phyloP scores from a whole-genome alignment of 257 asterid species.

The Ilex asprella region DNA sequence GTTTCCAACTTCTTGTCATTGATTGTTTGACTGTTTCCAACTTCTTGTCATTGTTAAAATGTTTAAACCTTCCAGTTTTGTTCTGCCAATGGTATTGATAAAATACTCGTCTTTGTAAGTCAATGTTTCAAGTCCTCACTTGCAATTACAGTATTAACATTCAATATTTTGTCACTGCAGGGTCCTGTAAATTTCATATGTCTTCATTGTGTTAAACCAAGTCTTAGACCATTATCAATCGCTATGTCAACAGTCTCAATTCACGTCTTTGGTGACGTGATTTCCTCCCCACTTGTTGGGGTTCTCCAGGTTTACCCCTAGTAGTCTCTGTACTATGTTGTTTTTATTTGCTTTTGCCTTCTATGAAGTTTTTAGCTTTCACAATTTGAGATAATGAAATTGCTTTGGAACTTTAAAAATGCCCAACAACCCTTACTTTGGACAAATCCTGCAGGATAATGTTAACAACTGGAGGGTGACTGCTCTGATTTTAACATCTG shows the following conservation, averaged over 20 bases:
- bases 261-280: slow-evolving; percentile 91
- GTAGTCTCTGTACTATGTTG: neutral
- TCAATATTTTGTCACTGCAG: slow-evolving; percentile 27
- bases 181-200: slow-evolving; percentile 90
- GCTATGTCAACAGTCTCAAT: slow-evolving; percentile 83
- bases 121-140: too few relatives aligned
- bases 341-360: too few relatives aligned
- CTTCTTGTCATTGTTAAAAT: too few relatives aligned
- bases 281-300: slow-evolving; percentile 93
- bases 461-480: slow-evolving; percentile 82
- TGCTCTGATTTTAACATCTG: slow-evolving; percentile 64
- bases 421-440: too few relatives aligned
- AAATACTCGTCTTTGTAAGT: too few relatives aligned
- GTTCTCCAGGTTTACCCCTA: slow-evolving; percentile 63
- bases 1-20: too few relatives aligned
- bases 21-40: too few relatives aligned
- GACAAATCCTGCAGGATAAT: slow-evolving; percentile 46
- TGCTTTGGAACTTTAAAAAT: too few relatives aligned
- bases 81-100: too few relatives aligned
- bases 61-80: too few relatives aligned
- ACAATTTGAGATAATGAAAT: too few relatives aligned
- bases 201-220: slow-evolving; percentile 81
- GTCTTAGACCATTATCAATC: slow-evolving; percentile 81
- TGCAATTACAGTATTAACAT: neutral
- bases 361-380: too few relatives aligned